Conservation (phyloP, 306 rosid species). For the Vicia villosa region DNA sequence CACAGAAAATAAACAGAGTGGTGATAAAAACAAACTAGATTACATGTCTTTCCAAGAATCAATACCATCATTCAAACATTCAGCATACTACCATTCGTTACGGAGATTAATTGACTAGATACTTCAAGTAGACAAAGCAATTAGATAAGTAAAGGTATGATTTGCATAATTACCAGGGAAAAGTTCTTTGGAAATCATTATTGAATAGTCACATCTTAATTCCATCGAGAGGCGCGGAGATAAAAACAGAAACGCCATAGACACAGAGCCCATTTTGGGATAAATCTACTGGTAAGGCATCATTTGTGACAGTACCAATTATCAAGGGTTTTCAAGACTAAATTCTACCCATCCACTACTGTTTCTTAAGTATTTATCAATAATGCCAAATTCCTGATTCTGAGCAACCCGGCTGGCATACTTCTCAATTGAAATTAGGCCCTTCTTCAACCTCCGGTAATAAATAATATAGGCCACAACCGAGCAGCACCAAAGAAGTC, state of each 20-base stretch:
- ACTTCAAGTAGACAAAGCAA: conserved; percentile 18
- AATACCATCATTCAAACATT: conserved; percentile 23
- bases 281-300: conserved; percentile 6
- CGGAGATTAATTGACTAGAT: background rate
- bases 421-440: conserved; percentile 63
- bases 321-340: conserved; percentile 34
- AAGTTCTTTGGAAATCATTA: conserved; percentile 24
- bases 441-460: conserved; percentile 68
- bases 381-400: conserved; percentile 63
- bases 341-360: conserved; percentile 77
- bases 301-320: background rate
- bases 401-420: conserved; percentile 68
- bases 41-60: conserved; percentile 29
- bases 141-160: conserved; percentile 18
- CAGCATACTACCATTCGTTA: conserved; percentile 9
- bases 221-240: conserved; percentile 21
- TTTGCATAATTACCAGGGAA: conserved; percentile 43
- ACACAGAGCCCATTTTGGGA: conserved; percentile 10
- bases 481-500: conserved; percentile 63
- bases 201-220: conserved; percentile 31
- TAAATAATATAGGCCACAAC: conserved; percentile 69
- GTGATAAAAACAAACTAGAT: background rate
- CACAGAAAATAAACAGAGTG: conserved; percentile 22
- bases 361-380: conserved; percentile 68
- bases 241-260: conserved; percentile 30